phyloP scores from a whole-genome alignment of 768 basidiomycete genomes.

The Dioszegia crocea region DNA sequence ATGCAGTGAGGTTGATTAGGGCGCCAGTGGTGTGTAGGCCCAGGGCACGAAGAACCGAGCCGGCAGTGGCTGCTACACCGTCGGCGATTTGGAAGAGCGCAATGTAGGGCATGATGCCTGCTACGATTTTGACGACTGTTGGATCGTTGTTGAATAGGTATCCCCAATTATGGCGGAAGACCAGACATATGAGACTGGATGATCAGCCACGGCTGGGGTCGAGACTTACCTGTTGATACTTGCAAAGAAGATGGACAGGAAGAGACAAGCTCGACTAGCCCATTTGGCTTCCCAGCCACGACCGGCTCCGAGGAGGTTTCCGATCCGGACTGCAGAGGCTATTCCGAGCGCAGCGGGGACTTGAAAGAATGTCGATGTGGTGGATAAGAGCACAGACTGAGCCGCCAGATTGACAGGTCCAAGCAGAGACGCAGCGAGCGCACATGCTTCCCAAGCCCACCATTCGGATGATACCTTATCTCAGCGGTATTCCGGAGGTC shows the following conservation, averaged over 20 bases:
- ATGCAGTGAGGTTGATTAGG: conserved; percentile 72
- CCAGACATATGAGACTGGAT: conserved; percentile 3
- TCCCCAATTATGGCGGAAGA: conserved; percentile 59
- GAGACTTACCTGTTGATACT: conserved; percentile 57
- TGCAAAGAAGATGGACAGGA: conserved; percentile 65
- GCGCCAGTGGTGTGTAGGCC: conserved; percentile 76
- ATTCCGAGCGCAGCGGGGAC: conserved; percentile 77
- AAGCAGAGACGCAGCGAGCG: conserved; percentile 53
- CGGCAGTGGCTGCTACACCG: conserved; percentile 62
- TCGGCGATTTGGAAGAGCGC: conserved; percentile 67
- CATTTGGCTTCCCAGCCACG: conserved; percentile 69
- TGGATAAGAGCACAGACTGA: conserved; percentile 68
- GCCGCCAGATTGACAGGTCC: conserved; percentile 78
- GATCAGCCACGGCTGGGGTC: conserved; percentile 47
- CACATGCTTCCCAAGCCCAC: conserved; percentile 87
- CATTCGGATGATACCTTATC: conserved; percentile 71
- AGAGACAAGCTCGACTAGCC: conserved; percentile 62
- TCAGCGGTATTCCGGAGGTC: neutral
- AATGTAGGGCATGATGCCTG: conserved; percentile 68
- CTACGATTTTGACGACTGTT: conserved; percentile 61
- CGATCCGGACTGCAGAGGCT: conserved; percentile 78
- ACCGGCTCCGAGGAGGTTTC: conserved; percentile 79
- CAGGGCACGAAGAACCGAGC: conserved; percentile 74
- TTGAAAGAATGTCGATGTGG: conserved; percentile 62
- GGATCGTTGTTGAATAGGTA: conserved; percentile 68